Base-by-base conservation (phyloP, 805 yeast genomes). In the Candida incommunis region DNA sequence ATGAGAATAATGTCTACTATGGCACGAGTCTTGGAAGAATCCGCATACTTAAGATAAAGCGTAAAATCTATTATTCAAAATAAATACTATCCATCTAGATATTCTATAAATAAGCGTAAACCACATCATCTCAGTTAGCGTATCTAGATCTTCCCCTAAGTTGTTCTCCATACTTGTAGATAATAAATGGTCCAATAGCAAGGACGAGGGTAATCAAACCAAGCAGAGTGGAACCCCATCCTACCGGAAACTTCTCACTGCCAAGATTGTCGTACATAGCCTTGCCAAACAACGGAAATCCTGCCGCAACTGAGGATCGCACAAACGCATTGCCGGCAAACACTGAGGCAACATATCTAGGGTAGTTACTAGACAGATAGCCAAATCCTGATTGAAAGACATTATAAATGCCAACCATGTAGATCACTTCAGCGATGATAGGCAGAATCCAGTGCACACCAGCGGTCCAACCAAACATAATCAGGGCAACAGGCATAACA, bases 251-350 rank as follows among this genome's bases (percentile, higher is more conserved):
- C 37, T 65, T 68, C 1, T 60, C 42, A 15, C 53, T 59, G 3
- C 58, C 55, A 29, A 57, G 43, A 35, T 55, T 72, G 47, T 67
- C 62, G 56, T 72, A 81, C 72, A 81, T 69, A 22, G 74, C 71
- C 31, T 66, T 57, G 4, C 82, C 83, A 58, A 80, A 79, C 43
- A 81, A 64, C 40, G 82, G 81, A 65, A 77, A 77, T 2, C 71
- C 72, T 48, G 75, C 74, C 1, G 78, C 82, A 54, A 72, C 64
- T 1, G 60, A 60, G 4, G 75, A 64, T 45, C 82, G 69, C 48
- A 68, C 66, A 22, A 76, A 59, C 31, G 65, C 72, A 53, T 75
- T 76, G 34, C 76, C 74, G 3, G 81, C 81, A 58, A 71, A 74
- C 2, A 71, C 78, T 0, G 79, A 73, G 3, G 79, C 79, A 49